Conservation (phyloP, 2,329 filamentous ascomycete species). For the Neofusicoccum laricinum region DNA sequence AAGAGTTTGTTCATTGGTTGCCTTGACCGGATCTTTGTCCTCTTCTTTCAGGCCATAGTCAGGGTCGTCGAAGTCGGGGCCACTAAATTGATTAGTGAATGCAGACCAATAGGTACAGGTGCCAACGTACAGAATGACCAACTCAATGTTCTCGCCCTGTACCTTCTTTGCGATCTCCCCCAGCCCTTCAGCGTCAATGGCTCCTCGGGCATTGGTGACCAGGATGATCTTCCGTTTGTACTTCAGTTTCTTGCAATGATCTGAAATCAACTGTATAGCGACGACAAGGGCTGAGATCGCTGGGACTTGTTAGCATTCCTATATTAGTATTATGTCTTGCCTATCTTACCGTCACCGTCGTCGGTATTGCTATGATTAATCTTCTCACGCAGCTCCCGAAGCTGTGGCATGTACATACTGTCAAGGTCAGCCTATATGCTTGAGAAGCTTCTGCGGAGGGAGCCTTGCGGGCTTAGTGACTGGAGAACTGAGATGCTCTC, state of each 20-base stretch:
- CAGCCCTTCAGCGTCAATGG: slow-evolving; percentile 70
- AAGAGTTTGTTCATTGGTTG: slow-evolving; percentile 70
- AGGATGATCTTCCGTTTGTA: slow-evolving; percentile 62
- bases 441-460: neutral
- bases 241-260: slow-evolving; percentile 66
- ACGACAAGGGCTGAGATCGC: slow-evolving; percentile 81
- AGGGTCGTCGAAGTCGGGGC: slow-evolving; percentile 88
- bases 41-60: slow-evolving; percentile 80
- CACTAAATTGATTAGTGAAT: slow-evolving; percentile 48
- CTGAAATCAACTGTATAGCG: slow-evolving; percentile 80
- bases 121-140: slow-evolving; percentile 69
- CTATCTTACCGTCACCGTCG: slow-evolving; percentile 66
- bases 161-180: slow-evolving; percentile 70
- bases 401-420: slow-evolving; percentile 63
- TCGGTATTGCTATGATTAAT: slow-evolving; percentile 67
- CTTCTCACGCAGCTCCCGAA: slow-evolving; percentile 61
- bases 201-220: slow-evolving; percentile 75
- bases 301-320: no score
- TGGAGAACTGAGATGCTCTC: slow-evolving; percentile 74
- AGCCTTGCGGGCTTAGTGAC: slow-evolving; percentile 59
- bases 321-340: no score
- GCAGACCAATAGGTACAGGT: slow-evolving; percentile 16
- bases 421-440: neutral
- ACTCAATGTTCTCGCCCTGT: slow-evolving; percentile 71
- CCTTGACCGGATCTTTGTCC: slow-evolving; percentile 59